These are phyloP conservation scores for Panicum virgatum DNA, from an alignment of 202 grass and related monocot genomes.

Conservation along the genomic window DNA sequence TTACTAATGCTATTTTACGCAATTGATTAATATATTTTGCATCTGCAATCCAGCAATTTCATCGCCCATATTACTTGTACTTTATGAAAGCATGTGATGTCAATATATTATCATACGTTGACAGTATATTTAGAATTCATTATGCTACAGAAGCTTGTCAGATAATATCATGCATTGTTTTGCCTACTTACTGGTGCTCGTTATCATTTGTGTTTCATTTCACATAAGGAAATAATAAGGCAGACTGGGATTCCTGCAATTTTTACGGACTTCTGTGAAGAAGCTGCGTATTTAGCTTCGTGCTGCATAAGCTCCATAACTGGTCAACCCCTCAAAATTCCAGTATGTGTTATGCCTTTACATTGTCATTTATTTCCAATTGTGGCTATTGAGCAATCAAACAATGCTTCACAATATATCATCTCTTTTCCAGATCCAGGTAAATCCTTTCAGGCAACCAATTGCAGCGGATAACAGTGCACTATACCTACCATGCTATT, in stretches of 20 bases:
- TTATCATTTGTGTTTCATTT: slow-evolving; percentile 19
- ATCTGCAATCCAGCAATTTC: too few species aligned
- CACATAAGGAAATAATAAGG: slow-evolving; percentile 70
- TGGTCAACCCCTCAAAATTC: slow-evolving; percentile 55
- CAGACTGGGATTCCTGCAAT: slow-evolving; percentile 62
- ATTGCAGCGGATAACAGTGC: slow-evolving; percentile 66
- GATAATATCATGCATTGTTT: background rate
- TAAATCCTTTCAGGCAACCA: slow-evolving; percentile 95
- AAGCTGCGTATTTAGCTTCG: slow-evolving; percentile 91
- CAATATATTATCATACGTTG: slow-evolving; percentile 9
- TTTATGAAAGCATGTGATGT: slow-evolving; percentile 23
- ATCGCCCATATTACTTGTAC: slow-evolving; percentile 3
- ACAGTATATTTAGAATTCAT: background rate
- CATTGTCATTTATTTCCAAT: background rate
- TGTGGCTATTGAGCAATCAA: slow-evolving; percentile 2
- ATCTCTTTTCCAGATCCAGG: slow-evolving; percentile 63
- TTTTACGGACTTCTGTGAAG: slow-evolving; percentile 97
- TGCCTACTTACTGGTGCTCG: background rate
- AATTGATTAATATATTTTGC: too few species aligned
- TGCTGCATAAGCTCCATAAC: slow-evolving; percentile 67
- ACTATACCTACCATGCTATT: slow-evolving; percentile 83
- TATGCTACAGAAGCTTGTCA: background rate
- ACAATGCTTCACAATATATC: slow-evolving; percentile 9
- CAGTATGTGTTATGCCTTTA: slow-evolving; percentile 57
- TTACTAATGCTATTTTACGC: background rate